These are phyloP conservation scores for Takashimella koratensis DNA, from an alignment of 1,284 basidiomycete species.

Conservation along the genomic window DNA sequence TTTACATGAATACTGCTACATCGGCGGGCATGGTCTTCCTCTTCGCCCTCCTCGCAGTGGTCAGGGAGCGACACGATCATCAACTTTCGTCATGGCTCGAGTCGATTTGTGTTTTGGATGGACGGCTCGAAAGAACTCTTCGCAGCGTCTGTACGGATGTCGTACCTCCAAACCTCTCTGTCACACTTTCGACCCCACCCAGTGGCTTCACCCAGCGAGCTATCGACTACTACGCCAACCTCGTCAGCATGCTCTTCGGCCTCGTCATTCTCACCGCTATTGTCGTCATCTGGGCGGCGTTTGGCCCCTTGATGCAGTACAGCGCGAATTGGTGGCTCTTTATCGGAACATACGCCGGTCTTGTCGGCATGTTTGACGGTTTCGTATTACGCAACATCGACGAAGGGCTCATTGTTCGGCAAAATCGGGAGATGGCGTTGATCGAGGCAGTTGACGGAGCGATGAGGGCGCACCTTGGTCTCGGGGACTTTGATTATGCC, in stretches of 20 bases:
- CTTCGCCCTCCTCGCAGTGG: conserved; percentile 5
- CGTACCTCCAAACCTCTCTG: not conserved
- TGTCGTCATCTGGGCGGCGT: conserved; percentile 1
- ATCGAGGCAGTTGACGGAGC: not conserved
- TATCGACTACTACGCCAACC: conserved; percentile 6
- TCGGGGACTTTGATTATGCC: not conserved
- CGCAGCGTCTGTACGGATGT: not conserved
- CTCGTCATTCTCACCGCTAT: conserved; percentile 2
- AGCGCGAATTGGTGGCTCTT: conserved; percentile 2
- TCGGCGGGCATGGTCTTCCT: conserved; percentile 4
- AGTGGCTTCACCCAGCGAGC: not conserved
- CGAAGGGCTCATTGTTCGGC: not conserved
- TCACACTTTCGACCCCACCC: not conserved
- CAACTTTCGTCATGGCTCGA: not conserved
- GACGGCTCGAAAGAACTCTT: not conserved
- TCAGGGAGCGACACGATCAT: not conserved
- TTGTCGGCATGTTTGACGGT: conserved; percentile 5
- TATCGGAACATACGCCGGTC: conserved; percentile 8
- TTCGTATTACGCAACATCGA: conserved; percentile 5
- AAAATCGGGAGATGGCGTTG: not conserved
- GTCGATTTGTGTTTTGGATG: not conserved
- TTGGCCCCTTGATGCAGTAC: conserved; percentile 4
- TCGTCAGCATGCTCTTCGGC: conserved; percentile 4
- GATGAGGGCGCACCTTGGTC: not conserved
- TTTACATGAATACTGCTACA: conserved; percentile 7